Evolutionary conservation across 768 basidiomycete species (phyloP).

Genomic region (Chalciporus pseudorubinellus): DNA sequence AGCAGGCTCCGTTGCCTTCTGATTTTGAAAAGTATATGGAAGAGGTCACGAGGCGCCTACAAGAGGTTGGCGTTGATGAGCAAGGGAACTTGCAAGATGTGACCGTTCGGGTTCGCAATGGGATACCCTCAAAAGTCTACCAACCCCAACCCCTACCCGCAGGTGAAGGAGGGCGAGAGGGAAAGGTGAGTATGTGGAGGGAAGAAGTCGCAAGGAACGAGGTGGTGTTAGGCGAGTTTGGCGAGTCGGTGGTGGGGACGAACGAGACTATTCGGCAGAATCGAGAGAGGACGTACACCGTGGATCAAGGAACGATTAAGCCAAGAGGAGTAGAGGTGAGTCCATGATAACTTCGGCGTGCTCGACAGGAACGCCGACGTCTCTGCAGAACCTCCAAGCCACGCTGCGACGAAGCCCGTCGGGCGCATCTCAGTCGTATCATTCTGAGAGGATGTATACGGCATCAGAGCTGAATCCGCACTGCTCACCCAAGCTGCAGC

Average conservation of each 20-base stretch:
- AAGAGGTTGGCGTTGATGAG: conserved; percentile 31
- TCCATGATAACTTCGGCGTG: neutral
- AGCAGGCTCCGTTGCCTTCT: conserved; percentile 20
- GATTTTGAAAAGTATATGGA: conserved; percentile 29
- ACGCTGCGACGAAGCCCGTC: conserved; percentile 23
- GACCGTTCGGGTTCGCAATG: conserved; percentile 13
- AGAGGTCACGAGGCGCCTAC: conserved; percentile 37
- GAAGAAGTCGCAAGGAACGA: conserved; percentile 48
- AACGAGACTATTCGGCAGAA: conserved; percentile 15
- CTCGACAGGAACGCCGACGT: neutral
- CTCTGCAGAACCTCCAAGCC: conserved; percentile 8
- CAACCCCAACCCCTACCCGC: conserved; percentile 9
- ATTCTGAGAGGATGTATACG: conserved; percentile 24
- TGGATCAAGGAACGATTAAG: conserved; percentile 13
- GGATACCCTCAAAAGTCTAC: neutral
- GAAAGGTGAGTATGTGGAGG: conserved; percentile 54
- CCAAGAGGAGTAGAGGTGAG: conserved; percentile 25
- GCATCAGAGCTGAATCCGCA: conserved; percentile 20
- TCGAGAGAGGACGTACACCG: conserved; percentile 9
- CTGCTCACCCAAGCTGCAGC: conserved; percentile 19
- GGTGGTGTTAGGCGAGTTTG: conserved; percentile 19
- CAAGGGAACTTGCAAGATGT: conserved; percentile 24
- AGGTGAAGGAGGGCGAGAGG: conserved; percentile 18
- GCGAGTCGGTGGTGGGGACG: conserved; percentile 12
- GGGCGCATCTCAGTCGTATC: conserved; percentile 19